phyloP scores from a whole-genome alignment of 208 protist genomes.

The Leptomonas seymouri region DNA sequence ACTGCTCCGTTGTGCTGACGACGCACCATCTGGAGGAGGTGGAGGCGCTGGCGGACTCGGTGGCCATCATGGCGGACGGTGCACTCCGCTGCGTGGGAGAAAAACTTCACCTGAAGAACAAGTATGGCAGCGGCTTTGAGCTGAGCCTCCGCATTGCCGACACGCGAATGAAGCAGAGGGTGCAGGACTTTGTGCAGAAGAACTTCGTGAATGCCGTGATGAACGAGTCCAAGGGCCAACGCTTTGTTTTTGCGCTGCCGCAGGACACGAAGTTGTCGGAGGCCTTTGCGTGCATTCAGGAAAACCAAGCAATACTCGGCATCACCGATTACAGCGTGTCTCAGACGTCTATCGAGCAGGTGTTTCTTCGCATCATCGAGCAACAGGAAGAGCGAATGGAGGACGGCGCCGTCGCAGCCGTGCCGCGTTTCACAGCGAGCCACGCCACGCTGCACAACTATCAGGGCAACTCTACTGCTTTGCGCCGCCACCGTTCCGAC shows the following conservation, averaged over 20 bases:
- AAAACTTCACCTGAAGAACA: slow-evolving; percentile 70
- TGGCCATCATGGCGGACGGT: slow-evolving; percentile 87
- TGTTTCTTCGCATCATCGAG: slow-evolving; percentile 79
- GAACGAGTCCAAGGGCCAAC: slow-evolving; percentile 47
- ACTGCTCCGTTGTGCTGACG: slow-evolving; percentile 87
- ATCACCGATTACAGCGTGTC: slow-evolving; percentile 80
- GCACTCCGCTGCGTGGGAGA: slow-evolving; percentile 79
- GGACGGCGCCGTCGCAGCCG: slow-evolving; percentile 12
- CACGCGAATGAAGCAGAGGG: slow-evolving; percentile 17
- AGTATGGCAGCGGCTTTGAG: slow-evolving; percentile 72
- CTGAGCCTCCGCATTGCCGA: slow-evolving; percentile 45
- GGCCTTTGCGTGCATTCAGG: slow-evolving; percentile 44
- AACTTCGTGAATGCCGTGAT: slow-evolving; percentile 36
- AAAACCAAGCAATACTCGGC: slow-evolving; percentile 32
- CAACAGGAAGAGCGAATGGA: slow-evolving; percentile 46
- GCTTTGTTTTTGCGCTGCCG: slow-evolving; percentile 56
- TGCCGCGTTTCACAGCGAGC: slow-evolving; percentile 34
- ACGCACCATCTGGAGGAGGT: slow-evolving; percentile 95
- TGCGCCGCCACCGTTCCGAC: slow-evolving; percentile 11
- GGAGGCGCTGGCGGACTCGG: slow-evolving; percentile 74
- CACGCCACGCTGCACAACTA: slow-evolving; percentile 35
- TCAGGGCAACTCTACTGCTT: slow-evolving; percentile 23
- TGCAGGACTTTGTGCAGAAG: slow-evolving; percentile 46
- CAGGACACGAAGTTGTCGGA: slow-evolving; percentile 40
- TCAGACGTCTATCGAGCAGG: slow-evolving; percentile 85